Conservation (phyloP, 441 rosid species). For the Geranium incanum region DNA sequence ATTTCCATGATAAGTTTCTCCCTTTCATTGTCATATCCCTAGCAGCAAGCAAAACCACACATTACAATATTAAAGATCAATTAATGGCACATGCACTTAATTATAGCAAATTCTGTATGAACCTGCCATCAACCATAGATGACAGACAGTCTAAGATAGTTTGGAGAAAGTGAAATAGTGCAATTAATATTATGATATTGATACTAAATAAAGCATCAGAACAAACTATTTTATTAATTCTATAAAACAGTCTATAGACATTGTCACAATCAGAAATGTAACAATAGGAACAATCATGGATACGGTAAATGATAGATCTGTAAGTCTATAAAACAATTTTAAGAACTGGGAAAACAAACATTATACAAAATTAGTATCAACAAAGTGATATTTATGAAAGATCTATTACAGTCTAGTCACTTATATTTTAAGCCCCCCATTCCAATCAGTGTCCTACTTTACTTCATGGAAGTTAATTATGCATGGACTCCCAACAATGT, state of each 20-base stretch:
- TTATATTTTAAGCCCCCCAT: background rate
- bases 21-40: conserved; percentile 76
- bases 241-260: background rate
- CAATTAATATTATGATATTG: background rate
- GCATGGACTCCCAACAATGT: background rate
- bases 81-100: conserved; percentile 3
- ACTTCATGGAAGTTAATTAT: background rate
- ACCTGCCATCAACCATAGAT: background rate
- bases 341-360: background rate
- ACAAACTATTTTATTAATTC: background rate
- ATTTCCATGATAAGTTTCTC: conserved; percentile 88
- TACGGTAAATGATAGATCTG: background rate
- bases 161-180: background rate
- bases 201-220: background rate
- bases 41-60: conserved; percentile 22
- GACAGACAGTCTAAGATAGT: background rate
- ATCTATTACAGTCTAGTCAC: background rate
- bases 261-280: conserved; percentile 1
- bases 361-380: background rate
- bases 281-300: background rate
- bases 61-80: conserved; percentile 14
- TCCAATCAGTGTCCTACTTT: background rate
- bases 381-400: background rate
- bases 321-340: too few relatives aligned
- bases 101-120: background rate